A percentile compares a stretch with the other conserved stretches of the same genome.
Conservation (phyloP, 208 protist species). For the Trichomonas tenax region DNA sequence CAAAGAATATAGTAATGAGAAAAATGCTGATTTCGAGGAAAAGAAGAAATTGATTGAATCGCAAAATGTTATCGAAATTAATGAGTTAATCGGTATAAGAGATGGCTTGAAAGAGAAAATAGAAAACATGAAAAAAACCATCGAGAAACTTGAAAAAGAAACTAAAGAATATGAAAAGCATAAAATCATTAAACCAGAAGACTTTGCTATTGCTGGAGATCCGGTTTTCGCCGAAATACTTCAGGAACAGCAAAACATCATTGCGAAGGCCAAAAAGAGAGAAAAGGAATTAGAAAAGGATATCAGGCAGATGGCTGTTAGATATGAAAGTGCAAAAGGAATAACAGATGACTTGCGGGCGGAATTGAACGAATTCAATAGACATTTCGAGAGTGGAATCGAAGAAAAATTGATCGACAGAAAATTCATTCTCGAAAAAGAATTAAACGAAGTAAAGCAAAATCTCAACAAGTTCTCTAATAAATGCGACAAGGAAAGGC, state of each 20-base stretch:
- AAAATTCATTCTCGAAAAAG: not conserved
- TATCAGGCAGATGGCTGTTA: not conserved
- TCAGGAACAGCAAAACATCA: not conserved
- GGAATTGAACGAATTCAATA: not conserved
- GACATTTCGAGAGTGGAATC: not conserved
- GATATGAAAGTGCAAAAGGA: not conserved
- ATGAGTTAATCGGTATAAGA: not conserved
- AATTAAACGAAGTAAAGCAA: not conserved
- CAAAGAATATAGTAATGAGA: not conserved
- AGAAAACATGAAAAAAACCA: not conserved
- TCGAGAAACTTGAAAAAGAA: not conserved
- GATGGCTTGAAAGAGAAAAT: not conserved
- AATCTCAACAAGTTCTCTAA: not conserved
- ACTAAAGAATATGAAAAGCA: not conserved
- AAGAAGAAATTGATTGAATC: not conserved
- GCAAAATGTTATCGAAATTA: not conserved
- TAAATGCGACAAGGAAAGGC: not conserved
- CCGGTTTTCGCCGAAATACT: not conserved
- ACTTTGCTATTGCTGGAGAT: not conserved
- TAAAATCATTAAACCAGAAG: not conserved
- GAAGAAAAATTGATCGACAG: not conserved
- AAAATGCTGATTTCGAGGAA: not conserved
- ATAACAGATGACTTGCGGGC: not conserved
- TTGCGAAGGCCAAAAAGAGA: not conserved
- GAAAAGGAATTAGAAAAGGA: not conserved